Evolutionary conservation across 768 basidiomycete species (phyloP).

Genomic region (Phylloporus sp.): DNA sequence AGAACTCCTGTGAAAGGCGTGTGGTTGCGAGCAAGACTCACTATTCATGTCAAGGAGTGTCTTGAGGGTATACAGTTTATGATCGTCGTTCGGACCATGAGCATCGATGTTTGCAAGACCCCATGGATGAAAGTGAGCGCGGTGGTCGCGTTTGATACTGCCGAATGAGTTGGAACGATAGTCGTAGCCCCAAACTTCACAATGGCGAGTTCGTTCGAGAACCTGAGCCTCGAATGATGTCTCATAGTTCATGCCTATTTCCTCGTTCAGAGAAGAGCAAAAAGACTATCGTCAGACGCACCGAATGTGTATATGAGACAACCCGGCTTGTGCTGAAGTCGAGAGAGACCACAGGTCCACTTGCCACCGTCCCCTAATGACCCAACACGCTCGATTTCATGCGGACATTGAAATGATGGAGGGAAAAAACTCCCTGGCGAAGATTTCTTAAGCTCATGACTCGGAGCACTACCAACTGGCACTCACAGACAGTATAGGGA

Average conservation of each 20-base stretch:
- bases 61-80: conserved; percentile 43
- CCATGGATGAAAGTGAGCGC: conserved; percentile 41
- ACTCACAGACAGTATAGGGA: conserved; percentile 54
- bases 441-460: conserved; percentile 1
- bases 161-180: conserved; percentile 35
- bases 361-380: conserved; percentile 65
- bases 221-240: conserved; percentile 61
- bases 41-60: conserved; percentile 43
- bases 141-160: conserved; percentile 30
- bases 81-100: conserved; percentile 27
- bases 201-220: conserved; percentile 41
- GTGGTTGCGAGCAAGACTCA: conserved; percentile 9
- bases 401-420: conserved; percentile 41
- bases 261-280: background rate
- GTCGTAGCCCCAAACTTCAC: conserved; percentile 62
- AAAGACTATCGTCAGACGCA: conserved; percentile 17
- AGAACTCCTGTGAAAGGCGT: background rate
- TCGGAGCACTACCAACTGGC: background rate
- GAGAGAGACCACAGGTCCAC: conserved; percentile 62
- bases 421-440: conserved; percentile 43
- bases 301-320: conserved; percentile 63
- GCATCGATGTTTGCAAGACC: conserved; percentile 37
- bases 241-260: conserved; percentile 48
- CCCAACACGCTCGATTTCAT: conserved; percentile 39
- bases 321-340: conserved; percentile 46